Base-by-base conservation (phyloP, 73 alveolate genomes). In the Urostyla sp. region DNA sequence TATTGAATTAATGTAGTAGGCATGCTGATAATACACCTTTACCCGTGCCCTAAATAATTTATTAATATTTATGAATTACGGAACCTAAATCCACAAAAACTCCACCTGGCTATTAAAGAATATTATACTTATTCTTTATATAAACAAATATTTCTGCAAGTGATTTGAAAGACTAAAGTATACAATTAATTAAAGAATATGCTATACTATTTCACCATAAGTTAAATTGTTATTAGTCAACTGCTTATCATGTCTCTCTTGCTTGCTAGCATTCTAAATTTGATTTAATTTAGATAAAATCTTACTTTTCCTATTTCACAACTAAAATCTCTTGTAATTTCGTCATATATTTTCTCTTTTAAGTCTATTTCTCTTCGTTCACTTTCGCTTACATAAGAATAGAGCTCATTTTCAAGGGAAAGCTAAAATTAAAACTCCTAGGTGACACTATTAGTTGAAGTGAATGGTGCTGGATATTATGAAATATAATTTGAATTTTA, bases 231-330 rank as follows among this genome's bases (percentile, higher is more conserved):
- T 66, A 5, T 59, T 13, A 43, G 59, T 18, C 24, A 66, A 11
- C 66, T 27, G 36, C 46, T 66, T 66, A 43, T 66, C 80, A 43
- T 31, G 43, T 66, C 80, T 66, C 28, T 66, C 80, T 28, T 66
- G 38, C 80, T 66, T 66, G 49, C 80, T 66, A 13, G 44, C 44
- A 2, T 59, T 44, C 80, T 66, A 40, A 18, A 8, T 45, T 5
- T 66, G 18, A 66, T 18, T 3, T 15, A 5, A 8, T n/a, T 16
- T 43, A 6, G 3, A 3, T 66, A 44, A 1, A n/a, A n/a, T n/a
- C n/a, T 43, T 66, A 66, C 80, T 27, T 66, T 66, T 37, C 80
- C 80, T 11, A 66, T 13, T 18, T 66, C 80, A 44, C 80, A 66
- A 44, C 38, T 66, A 28, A 66, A 66, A 8, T 66, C 49, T 24